Evolutionary conservation across 306 rosid genomes (phyloP), one percentile per base, ranked within the genome.

Genomic region (Sophora flavescens): DNA sequence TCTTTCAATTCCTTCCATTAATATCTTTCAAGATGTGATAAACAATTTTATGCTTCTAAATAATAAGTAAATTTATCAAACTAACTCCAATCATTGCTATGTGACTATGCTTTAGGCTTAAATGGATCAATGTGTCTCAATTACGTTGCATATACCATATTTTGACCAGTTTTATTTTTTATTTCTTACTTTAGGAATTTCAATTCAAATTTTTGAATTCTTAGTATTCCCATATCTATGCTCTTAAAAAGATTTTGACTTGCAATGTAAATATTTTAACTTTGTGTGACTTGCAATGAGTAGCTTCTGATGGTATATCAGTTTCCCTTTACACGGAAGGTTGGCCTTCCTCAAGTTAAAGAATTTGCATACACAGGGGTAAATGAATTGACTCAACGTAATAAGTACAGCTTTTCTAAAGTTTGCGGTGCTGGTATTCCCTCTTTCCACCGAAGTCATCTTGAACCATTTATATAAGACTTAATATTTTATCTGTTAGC

Each of bases 311-410:
- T 64, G 22, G 32, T 32, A 2, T 57, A 53, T 70, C 5, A 26
- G 51, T 63, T 67, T 51, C 0, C 6, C 7, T 54, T 53, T 47
- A 1, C 38, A 44, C 89, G 86, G 94, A 77, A 69, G 5, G 14
- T 72, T 50, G 70, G 53, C 28, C 68, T 80, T 18, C 94, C 91
- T 50, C 90, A 90, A 74, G 90, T 94, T 74, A 96, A 94, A 81
- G 97, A 94, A 2, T 94, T 92, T 75, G 89, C 92, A 2, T 94
- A 79, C 80, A 68, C 70, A 78, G 84, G 88, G 71, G 70, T 61
- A 70, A 84, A 73, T 16, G 82, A 74, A 35, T 68, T 80, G 81
- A 36, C 84, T 71, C 72, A 38, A n/a, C 70, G 78, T 41, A 65
- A 96, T 90, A 75, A 79, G 85, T 47, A 67, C 33, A n/a, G 35